Evolutionary conservation across 352 stramenopile species (phyloP).

Genomic region (Globisporangium nunn): DNA sequence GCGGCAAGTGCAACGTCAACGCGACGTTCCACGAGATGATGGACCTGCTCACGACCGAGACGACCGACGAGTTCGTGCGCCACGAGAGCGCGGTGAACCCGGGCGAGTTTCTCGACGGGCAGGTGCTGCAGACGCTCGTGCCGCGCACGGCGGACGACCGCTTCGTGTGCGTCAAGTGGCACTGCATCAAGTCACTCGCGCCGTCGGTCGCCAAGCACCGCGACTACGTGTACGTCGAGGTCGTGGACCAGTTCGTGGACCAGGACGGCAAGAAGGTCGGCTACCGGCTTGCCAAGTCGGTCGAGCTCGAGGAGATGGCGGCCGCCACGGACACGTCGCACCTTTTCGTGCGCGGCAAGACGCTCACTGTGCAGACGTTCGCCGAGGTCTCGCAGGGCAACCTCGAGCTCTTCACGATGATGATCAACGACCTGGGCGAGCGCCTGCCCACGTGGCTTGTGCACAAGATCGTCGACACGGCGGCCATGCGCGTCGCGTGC

Average conservation of each 20-base stretch:
- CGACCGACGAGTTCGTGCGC: slow-evolving; percentile 48
- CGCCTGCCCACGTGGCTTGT: slow-evolving; percentile 71
- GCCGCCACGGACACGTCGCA: slow-evolving; percentile 34
- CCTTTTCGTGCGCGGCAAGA: slow-evolving; percentile 65
- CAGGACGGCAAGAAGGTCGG: slow-evolving; percentile 51
- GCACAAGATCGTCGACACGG: slow-evolving; percentile 76
- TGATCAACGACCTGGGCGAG: slow-evolving; percentile 77
- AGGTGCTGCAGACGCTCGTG: slow-evolving; percentile 68
- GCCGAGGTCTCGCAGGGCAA: slow-evolving; percentile 44
- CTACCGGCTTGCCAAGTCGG: slow-evolving; percentile 67
- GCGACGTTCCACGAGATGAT: slow-evolving; percentile 72
- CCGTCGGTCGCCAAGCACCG: slow-evolving; percentile 67
- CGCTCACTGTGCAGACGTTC: slow-evolving; percentile 69
- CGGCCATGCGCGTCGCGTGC: slow-evolving; percentile 65
- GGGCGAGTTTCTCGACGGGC: slow-evolving; percentile 70
- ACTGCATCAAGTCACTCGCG: slow-evolving; percentile 65
- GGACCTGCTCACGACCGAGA: slow-evolving; percentile 72
- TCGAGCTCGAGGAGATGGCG: slow-evolving; percentile 52
- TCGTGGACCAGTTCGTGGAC: slow-evolving; percentile 75
- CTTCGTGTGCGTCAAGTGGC: slow-evolving; percentile 80
- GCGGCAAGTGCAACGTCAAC: slow-evolving; percentile 65
- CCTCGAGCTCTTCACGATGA: slow-evolving; percentile 72
- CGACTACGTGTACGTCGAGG: slow-evolving; percentile 80
- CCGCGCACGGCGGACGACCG: slow-evolving; percentile 52
- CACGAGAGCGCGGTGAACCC: slow-evolving; percentile 63